phyloP scores from a whole-genome alignment of 2,329 filamentous ascomycete genomes.

The Hymenoscyphus fraxineus region DNA sequence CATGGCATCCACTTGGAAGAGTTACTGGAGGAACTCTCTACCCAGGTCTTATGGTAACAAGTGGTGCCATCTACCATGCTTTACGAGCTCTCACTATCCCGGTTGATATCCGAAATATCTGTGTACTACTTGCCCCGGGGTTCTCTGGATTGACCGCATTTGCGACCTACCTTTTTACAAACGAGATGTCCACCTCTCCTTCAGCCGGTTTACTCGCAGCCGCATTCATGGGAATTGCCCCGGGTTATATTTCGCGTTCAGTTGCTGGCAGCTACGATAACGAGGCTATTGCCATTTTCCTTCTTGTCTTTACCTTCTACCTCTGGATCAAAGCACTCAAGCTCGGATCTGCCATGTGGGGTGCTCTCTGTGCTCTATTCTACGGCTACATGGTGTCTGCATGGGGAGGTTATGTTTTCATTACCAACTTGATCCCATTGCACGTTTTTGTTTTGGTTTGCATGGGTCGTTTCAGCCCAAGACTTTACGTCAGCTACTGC shows the following conservation, averaged over 20 bases:
- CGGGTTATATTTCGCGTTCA: slow-evolving; percentile 95
- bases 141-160: slow-evolving; percentile 93
- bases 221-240: slow-evolving; percentile 93
- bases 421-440: slow-evolving; percentile 92
- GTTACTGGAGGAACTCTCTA: slow-evolving; percentile 99
- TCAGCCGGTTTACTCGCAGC: slow-evolving; percentile 94
- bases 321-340: slow-evolving; percentile 99
- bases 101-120: slow-evolving; percentile 98
- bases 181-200: slow-evolving; percentile 93
- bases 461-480: slow-evolving; percentile 94
- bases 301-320: slow-evolving; percentile 97
- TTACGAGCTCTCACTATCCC: slow-evolving; percentile 85
- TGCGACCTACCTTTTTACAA: slow-evolving; percentile 90
- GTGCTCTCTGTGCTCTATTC: slow-evolving; percentile 87
- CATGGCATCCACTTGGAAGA: slow-evolving; percentile 97
- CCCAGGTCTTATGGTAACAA: slow-evolving; percentile 98
- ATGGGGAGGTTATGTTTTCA: slow-evolving; percentile 99
- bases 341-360: slow-evolving; percentile 94
- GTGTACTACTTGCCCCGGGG: slow-evolving; percentile 88
- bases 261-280: slow-evolving; percentile 99
- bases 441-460: slow-evolving; percentile 91
- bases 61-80: slow-evolving; percentile 91
- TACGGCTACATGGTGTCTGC: slow-evolving; percentile 99
- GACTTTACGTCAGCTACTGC: slow-evolving; percentile 93
- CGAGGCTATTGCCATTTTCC: slow-evolving; percentile 98